Evolutionary conservation across 2,329 filamentous ascomycete genomes (phyloP).

Genomic region (Penicillium capsulatum): DNA sequence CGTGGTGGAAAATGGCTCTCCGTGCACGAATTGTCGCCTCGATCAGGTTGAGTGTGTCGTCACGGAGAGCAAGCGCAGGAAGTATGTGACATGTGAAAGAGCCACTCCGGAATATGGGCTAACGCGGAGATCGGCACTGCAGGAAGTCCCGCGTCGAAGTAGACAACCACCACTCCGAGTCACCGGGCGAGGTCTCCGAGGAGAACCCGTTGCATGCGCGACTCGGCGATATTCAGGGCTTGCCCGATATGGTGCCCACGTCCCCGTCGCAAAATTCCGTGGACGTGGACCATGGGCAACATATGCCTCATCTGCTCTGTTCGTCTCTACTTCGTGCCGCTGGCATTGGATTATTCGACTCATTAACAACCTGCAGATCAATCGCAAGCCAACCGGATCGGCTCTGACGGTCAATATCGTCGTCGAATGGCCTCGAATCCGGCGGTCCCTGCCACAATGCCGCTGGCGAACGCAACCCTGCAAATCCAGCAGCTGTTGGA

Average conservation of each 20-base stretch:
- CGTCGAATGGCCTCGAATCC: conserved; percentile 45
- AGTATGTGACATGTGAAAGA: conserved; percentile 27
- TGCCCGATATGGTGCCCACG: conserved; percentile 32
- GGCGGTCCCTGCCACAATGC: conserved; percentile 36
- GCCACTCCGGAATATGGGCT: conserved; percentile 3
- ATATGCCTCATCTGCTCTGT: conserved; percentile 64
- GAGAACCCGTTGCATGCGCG: conserved; percentile 30
- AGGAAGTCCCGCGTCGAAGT: conserved; percentile 42
- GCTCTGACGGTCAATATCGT: conserved; percentile 43
- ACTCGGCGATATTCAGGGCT: conserved; percentile 26
- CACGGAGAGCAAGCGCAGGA: conserved; percentile 75
- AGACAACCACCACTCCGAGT: conserved; percentile 35
- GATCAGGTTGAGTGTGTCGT: conserved; percentile 55
- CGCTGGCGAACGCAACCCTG: conserved; percentile 35
- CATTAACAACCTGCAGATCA: conserved; percentile 23
- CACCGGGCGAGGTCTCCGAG: conserved; percentile 34
- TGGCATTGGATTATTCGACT: too few relatives aligned
- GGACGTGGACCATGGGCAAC: conserved; percentile 50
- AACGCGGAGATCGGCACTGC: conserved; percentile 9
- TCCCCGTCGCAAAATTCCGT: conserved; percentile 46
- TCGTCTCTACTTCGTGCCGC: too few relatives aligned
- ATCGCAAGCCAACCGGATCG: conserved; percentile 44
- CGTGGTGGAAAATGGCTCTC: conserved; percentile 78
- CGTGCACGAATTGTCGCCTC: conserved; percentile 77
- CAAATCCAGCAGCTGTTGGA: conserved; percentile 37